These are phyloP conservation scores for Xylariaceae sp. DNA, from an alignment of 2,329 filamentous ascomycete genomes.

Conservation along the genomic window DNA sequence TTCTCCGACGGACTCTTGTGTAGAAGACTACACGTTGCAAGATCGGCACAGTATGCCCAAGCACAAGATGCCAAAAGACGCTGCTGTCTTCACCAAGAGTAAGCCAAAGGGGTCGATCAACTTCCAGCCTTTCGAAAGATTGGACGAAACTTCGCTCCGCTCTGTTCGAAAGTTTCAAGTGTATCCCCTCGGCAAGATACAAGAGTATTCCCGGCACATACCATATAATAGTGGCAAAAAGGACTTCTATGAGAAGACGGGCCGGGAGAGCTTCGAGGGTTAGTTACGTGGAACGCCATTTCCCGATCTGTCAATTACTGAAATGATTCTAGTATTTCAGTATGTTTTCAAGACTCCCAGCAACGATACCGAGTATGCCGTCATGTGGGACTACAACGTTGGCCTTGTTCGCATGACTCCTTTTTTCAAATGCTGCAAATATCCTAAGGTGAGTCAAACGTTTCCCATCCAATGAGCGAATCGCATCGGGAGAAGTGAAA, in stretches of 20 bases:
- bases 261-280: slow-evolving; percentile 87
- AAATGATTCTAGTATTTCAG: slow-evolving; percentile 61
- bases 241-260: slow-evolving; percentile 79
- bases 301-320: slow-evolving; percentile 11
- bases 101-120: slow-evolving; percentile 64
- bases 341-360: slow-evolving; percentile 74
- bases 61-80: slow-evolving; percentile 63
- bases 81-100: slow-evolving; percentile 57
- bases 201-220: slow-evolving; percentile 67
- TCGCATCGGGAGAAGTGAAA: neutral
- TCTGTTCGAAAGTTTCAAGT: slow-evolving; percentile 64
- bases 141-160: slow-evolving; percentile 52
- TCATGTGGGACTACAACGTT: slow-evolving; percentile 98
- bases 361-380: slow-evolving; percentile 62
- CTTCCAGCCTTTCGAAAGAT: slow-evolving; percentile 68
- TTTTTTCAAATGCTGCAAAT: slow-evolving; percentile 87
- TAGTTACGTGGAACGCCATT: neutral
- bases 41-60: slow-evolving; percentile 35
- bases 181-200: slow-evolving; percentile 60
- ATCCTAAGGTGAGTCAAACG: slow-evolving; percentile 66
- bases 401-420: slow-evolving; percentile 91
- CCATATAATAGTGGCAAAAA: slow-evolving; percentile 96
- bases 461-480: neutral
- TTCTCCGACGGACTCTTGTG: slow-evolving; percentile 33
- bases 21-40: slow-evolving; percentile 29